Evolutionary conservation across 768 basidiomycete species (phyloP).

Genomic region (Leccinum obscurum): DNA sequence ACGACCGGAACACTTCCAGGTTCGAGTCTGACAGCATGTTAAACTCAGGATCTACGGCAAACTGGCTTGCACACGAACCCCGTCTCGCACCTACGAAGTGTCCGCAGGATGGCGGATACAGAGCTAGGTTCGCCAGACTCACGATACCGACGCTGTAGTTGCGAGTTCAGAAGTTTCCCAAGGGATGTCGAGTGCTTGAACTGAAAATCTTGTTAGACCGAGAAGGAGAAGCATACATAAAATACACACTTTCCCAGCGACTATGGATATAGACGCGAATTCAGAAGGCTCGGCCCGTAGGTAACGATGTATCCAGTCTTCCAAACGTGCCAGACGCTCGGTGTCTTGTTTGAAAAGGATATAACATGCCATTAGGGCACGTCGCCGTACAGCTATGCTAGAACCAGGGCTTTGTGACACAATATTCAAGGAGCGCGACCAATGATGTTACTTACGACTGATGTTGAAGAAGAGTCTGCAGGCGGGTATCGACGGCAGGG

Average conservation of each 20-base stretch:
- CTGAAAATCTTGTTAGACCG: constrained; percentile 16
- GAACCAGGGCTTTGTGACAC: constrained; percentile 11
- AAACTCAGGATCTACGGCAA: not conserved
- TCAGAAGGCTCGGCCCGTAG: constrained; percentile 13
- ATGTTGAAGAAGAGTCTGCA: constrained; percentile 68
- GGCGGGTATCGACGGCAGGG: constrained; percentile 69
- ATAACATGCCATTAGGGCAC: constrained; percentile 60
- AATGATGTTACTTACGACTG: constrained; percentile 66
- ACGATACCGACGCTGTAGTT: constrained; percentile 16
- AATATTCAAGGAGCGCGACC: constrained; percentile 1
- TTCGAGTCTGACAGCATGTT: constrained; percentile 24
- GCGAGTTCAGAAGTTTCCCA: constrained; percentile 24
- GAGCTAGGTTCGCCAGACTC: constrained; percentile 7
- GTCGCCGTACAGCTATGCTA: constrained; percentile 60
- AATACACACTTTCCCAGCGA: constrained; percentile 26
- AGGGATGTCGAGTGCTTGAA: constrained; percentile 25
- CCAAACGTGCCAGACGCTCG: constrained; percentile 46
- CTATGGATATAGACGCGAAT: constrained; percentile 10
- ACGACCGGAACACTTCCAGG: constrained; percentile 19
- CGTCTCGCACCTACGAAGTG: constrained; percentile 24
- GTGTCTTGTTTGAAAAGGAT: constrained; percentile 48
- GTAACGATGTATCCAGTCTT: constrained; percentile 21
- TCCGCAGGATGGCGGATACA: constrained; percentile 21
- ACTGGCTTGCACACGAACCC: constrained; percentile 17
- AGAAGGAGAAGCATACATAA: not conserved